Conservation (phyloP, 176 grass and related monocot species). For the Luzula sylvatica region DNA sequence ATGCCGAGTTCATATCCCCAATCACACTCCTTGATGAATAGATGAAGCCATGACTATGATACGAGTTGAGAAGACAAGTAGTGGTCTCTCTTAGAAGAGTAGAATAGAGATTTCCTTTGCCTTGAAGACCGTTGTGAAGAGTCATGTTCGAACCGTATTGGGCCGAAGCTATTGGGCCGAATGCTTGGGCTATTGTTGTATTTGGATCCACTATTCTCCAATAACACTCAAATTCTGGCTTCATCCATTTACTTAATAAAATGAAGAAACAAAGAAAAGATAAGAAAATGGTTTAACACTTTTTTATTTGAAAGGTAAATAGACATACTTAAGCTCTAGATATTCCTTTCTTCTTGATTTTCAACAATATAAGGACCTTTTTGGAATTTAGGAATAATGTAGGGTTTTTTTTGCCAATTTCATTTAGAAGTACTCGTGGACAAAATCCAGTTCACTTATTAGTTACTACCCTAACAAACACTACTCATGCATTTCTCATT, state of each 20-base stretch:
- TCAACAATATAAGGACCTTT: no score
- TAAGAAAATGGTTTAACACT: neutral
- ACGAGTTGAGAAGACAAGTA: conserved; percentile 68
- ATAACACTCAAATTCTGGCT: conserved; percentile 38
- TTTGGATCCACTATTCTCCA: conserved; percentile 66
- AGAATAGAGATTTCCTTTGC: conserved; percentile 47
- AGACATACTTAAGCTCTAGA: no score
- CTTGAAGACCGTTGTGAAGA: conserved; percentile 41
- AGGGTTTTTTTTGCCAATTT: no score
- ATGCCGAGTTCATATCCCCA: conserved; percentile 42
- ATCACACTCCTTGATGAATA: conserved; percentile 41
- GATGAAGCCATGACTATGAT: conserved; percentile 39
- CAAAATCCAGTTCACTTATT: no score
- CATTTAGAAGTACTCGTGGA: no score
- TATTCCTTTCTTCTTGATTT: no score
- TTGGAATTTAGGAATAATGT: no score
- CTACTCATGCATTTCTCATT: no score
- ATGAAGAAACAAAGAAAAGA: neutral
- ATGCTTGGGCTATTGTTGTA: conserved; percentile 65
- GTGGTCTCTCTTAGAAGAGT: conserved; percentile 83
- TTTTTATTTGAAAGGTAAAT: no score
- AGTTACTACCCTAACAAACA: no score
- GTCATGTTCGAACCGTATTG: conserved; percentile 51
- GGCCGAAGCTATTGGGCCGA: conserved; percentile 52
- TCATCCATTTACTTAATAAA: conserved; percentile 32